Evolutionary conservation across 208 protist species (phyloP), one percentile per base, ranked within the genome.

Genomic region (Trypanosoma platydactyli): DNA sequence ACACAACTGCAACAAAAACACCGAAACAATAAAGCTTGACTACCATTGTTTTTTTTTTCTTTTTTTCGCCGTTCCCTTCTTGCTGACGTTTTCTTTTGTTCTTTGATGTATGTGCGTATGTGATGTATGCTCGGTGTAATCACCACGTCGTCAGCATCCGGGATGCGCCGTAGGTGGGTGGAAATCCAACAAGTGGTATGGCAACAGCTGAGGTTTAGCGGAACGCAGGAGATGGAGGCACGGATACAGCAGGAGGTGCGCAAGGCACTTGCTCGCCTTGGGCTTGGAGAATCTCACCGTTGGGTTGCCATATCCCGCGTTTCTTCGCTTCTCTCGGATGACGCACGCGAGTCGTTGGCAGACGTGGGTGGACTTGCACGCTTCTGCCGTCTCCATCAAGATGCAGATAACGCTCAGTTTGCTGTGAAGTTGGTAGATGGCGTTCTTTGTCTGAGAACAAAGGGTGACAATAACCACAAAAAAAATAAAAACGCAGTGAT

Each of bases 281-380:
- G 56, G 1, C 22, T 5, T 6, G 41, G 40, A 2, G 1, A 11
- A 5, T 22, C 15, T 24, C 16, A 49, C 5, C 1, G 50, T 9
- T 73, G 68, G 68, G 60, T 73, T 35, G 45, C 68, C 25, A 46
- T 73, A 24, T 66, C 68, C 13, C 27, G 45, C 0, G 59, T 73
- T 3, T 73, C 68, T 0, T 73, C 68, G 0, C 7, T 56, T 56
- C 60, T 73, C 12, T 48, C 51, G 1, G 68, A 73, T 27, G 68
- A 71, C 9, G 50, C 65, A 46, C 33, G 65, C 22, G 65, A 71
- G 49, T 33, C 48, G 0, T 33, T 71, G 27, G 41, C 56, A 27
- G 65, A 63, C 9, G 3, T 62, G 5, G 68, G 68, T 30, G 68
- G 68, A 20, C 45, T 73, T 1, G 60, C 50, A 0, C 42, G 45